Evolutionary conservation across 352 stramenopile genomes (phyloP).

Genomic region (Phytophthora pluvialis): DNA sequence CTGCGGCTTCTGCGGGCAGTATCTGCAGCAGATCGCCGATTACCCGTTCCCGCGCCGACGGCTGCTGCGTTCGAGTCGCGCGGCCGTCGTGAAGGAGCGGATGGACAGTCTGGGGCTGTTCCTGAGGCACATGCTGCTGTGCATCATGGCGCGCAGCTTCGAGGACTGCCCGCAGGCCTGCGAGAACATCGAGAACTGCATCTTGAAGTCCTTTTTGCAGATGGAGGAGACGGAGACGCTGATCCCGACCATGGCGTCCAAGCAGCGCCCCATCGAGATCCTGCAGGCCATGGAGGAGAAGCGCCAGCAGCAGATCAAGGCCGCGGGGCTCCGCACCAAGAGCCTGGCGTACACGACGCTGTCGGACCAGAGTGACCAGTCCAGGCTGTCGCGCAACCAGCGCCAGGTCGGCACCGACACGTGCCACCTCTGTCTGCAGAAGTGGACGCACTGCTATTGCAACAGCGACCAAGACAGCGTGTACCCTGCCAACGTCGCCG

Average conservation of each 20-base stretch:
- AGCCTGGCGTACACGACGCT: conserved; percentile 50
- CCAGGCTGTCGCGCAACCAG: conserved; percentile 40
- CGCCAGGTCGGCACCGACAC: conserved; percentile 71
- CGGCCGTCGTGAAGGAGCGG: conserved; percentile 79
- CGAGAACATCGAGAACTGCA: conserved; percentile 72
- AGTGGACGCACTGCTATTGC: conserved; percentile 91
- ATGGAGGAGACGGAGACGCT: conserved; percentile 64
- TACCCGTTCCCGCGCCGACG: conserved; percentile 84
- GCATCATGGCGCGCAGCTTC: conserved; percentile 74
- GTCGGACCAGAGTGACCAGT: conserved; percentile 48
- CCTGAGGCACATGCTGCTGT: conserved; percentile 76
- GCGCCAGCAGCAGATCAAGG: conserved; percentile 74
- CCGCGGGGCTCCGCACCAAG: conserved; percentile 61
- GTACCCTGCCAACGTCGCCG: conserved; percentile 47
- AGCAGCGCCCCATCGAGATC: conserved; percentile 66
- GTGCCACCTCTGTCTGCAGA: conserved; percentile 78
- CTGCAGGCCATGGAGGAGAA: conserved; percentile 76
- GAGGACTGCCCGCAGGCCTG: conserved; percentile 70
- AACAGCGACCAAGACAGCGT: conserved; percentile 82
- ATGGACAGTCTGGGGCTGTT: conserved; percentile 87
- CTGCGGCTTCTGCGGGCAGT: conserved; percentile 70
- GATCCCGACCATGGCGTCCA: conserved; percentile 57
- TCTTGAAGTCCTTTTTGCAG: conserved; percentile 81
- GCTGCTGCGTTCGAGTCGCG: conserved; percentile 72
- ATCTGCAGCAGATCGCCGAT: conserved; percentile 67